phyloP scores from a whole-genome alignment of 129 eudicot genomes.

The carrot (Daucus carota) region DH1_v3.0 NC_030384.2:42285001-42285500 shows the following conservation, averaged over 20 bases:
- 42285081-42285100: not conserved
- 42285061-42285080: not conserved
- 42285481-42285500: not conserved
- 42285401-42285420: not conserved
- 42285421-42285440: not conserved
- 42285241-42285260: not conserved
- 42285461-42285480: not conserved
- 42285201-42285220: not conserved
- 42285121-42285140: not conserved
- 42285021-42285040: not conserved
- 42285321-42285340: not conserved
- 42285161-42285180: not conserved
- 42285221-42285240: not conserved
- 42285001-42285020: not conserved
- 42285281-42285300: not conserved
- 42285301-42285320: not conserved
- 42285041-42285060: not conserved
- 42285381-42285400: not conserved
- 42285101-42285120: not conserved
- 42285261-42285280: not conserved
- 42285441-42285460: not conserved
- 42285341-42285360: not conserved
- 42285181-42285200: not conserved
- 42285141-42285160: not conserved
- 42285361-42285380: not conserved